Conservation (phyloP, 164 flowering plant genomes). For the Kingdonia uniflora region DNA sequence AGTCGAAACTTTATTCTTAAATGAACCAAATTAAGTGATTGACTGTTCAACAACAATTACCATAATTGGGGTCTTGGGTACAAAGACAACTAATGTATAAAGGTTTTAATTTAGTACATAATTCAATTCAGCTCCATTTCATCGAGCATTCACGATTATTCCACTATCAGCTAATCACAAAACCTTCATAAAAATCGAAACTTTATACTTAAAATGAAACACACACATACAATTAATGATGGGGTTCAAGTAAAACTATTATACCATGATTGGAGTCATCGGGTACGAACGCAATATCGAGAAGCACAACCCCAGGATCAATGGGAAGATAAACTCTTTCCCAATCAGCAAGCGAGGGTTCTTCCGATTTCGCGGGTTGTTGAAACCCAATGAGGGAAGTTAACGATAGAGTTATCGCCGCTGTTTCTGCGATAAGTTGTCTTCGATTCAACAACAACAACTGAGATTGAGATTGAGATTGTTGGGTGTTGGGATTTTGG, state of each 20-base stretch:
- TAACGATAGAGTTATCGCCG: conserved; percentile 24
- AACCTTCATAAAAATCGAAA: background rate
- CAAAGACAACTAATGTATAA: no score
- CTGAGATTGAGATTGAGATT: no score
- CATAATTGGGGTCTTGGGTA: no score
- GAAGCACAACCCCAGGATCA: conserved; percentile 93
- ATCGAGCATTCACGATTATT: no score
- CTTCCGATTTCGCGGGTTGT: conserved; percentile 39
- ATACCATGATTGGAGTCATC: conserved; percentile 75
- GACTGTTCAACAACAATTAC: no score
- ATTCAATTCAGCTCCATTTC: no score
- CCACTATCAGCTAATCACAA: no score
- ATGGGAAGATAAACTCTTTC: conserved; percentile 74
- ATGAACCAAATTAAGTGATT: no score
- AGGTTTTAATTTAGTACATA: no score
- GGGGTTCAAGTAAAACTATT: background rate
- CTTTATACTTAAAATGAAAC: background rate
- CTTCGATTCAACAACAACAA: conserved; percentile 24
- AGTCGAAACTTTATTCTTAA: no score
- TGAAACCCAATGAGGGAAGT: conserved; percentile 13
- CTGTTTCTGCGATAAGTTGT: conserved; percentile 30
- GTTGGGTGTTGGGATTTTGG: no score
- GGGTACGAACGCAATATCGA: conserved; percentile 92
- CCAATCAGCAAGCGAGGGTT: conserved; percentile 67
- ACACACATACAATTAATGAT: no score